Evolutionary conservation across 2,329 filamentous ascomycete species (phyloP), one percentile per base, ranked within the genome.

Genomic region (Sporothrix globosa): DNA sequence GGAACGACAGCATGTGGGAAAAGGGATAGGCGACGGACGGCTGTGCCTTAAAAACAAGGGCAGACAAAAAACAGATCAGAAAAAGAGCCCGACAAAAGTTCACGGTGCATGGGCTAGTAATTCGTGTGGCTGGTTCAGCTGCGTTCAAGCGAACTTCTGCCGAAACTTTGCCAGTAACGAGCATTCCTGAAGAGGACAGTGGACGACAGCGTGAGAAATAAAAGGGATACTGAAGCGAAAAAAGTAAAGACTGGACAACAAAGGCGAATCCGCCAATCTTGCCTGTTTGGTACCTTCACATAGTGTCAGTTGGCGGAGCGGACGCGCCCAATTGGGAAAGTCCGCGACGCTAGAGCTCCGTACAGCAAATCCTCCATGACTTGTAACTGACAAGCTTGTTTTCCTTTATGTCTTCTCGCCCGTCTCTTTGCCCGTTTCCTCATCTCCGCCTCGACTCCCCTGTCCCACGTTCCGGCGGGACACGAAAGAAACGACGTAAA

Each of bases 291-390:
- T 30, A 30, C 30, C 30, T 50, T 50, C 46, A 19, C 52, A 54
- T 27, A 9, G 60, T 39, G 14, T 27, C 39, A 17, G 19, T 7
- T 11, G 61, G 44, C 41, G 50, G 30, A n/a, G n/a, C 66, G 66
- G 50, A 7, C 1, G 27, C 3, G 3, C 34, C 52, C 46, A 27
- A 68, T 46, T 27, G 50, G 68, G 68, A 41, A 69, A 54, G 56
- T 69, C 68, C 68, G 68, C 58, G 14, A 9, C 10, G n/a, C 27
- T 39, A 34, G 11, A 21, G 41, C 41, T 44, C 60, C 50, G 24
- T 21, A 48, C 30, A 21, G 60, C 67, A 69, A 30, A 53, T 63
- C 61, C 67, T 61, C 54, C 56, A 34, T 2, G 39, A 46, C 14
- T 11, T 13, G n/a, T 5, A 48, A 41, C 50, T 69, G 19, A 21